Evolutionary conservation across 768 basidiomycete genomes (phyloP).

Genomic region (Hygrocybe coccinea): DNA sequence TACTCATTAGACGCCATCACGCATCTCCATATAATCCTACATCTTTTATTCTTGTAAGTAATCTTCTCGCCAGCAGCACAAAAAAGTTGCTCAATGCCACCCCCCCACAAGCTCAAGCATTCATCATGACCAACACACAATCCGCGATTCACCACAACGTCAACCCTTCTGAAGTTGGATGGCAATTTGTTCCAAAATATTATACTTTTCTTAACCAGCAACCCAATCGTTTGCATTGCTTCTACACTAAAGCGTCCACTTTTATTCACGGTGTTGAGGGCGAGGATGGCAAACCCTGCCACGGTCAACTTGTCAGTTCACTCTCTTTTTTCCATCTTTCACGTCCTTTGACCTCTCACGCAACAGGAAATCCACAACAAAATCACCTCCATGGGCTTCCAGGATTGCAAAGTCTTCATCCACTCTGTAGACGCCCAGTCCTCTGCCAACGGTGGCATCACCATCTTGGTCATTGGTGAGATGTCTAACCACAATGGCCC

Average conservation of each 20-base stretch:
- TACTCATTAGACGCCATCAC: slow-evolving; percentile 32
- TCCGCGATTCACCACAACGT: slow-evolving; percentile 50
- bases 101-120: background rate
- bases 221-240: slow-evolving; percentile 93
- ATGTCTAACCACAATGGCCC: slow-evolving; percentile 89
- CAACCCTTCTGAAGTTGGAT: slow-evolving; percentile 92
- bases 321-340: slow-evolving; percentile 5
- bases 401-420: slow-evolving; percentile 98
- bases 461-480: slow-evolving; percentile 99
- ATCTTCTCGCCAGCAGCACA: background rate
- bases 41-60: slow-evolving; percentile 18
- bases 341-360: slow-evolving; percentile 5
- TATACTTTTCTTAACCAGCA: slow-evolving; percentile 99
- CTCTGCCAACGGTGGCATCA: slow-evolving; percentile 90
- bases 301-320: slow-evolving; percentile 79
- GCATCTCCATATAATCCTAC: slow-evolving; percentile 29
- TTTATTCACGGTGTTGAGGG: slow-evolving; percentile 98
- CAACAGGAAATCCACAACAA: slow-evolving; percentile 92
- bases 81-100: background rate
- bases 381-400: slow-evolving; percentile 88
- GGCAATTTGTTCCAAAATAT: slow-evolving; percentile 99
- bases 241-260: slow-evolving; percentile 97
- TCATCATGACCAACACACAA: slow-evolving; percentile 29
- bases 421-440: slow-evolving; percentile 98
- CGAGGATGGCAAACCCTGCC: slow-evolving; percentile 85